These are phyloP conservation scores for Pichia kudriavzevii DNA, from an alignment of 1,139 yeast genomes.

Conservation along the genomic window DNA sequence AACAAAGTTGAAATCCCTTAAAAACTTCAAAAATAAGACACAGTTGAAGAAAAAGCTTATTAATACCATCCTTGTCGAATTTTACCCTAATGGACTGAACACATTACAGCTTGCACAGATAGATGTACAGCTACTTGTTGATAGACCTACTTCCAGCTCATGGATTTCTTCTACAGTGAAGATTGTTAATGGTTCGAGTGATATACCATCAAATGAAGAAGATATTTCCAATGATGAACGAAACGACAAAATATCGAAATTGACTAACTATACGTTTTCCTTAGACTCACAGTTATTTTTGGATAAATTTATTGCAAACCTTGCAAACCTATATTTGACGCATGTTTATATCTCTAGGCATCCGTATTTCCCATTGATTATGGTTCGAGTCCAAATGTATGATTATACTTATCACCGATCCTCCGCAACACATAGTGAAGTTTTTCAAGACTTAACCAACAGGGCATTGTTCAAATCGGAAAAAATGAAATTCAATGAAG, in stretches of 20 bases:
- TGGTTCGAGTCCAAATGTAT: conserved; percentile 62
- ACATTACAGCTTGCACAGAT: conserved; percentile 64
- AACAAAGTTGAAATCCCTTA: conserved; percentile 12
- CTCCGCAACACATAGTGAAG: no score
- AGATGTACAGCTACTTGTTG: conserved; percentile 58
- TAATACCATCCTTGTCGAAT: conserved; percentile 44
- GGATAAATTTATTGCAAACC: conserved; percentile 37
- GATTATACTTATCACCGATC: no score
- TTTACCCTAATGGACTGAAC: conserved; percentile 60
- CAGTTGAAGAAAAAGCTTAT: conserved; percentile 39
- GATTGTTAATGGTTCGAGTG: conserved; percentile 22
- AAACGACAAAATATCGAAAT: conserved; percentile 32
- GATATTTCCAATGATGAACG: conserved; percentile 11
- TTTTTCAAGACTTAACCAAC: conserved; percentile 10
- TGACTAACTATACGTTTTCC: conserved; percentile 26
- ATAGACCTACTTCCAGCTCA: conserved; percentile 41
- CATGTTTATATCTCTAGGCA: conserved; percentile 64
- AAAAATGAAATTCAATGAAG: conserved; percentile 10
- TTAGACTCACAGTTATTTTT: conserved; percentile 40
- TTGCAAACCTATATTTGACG: conserved; percentile 44
- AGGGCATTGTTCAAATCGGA: conserved; percentile 4
- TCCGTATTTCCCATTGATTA: conserved; percentile 51
- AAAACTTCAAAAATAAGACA: conserved; percentile 11
- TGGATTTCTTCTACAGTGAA: conserved; percentile 58
- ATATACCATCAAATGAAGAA: conserved; percentile 19